Percentiles rank a stretch among this genome's conserved stretches.
phyloP scores from a whole-genome alignment of 805 yeast genomes.

The Spathaspora girioi region DNA sequence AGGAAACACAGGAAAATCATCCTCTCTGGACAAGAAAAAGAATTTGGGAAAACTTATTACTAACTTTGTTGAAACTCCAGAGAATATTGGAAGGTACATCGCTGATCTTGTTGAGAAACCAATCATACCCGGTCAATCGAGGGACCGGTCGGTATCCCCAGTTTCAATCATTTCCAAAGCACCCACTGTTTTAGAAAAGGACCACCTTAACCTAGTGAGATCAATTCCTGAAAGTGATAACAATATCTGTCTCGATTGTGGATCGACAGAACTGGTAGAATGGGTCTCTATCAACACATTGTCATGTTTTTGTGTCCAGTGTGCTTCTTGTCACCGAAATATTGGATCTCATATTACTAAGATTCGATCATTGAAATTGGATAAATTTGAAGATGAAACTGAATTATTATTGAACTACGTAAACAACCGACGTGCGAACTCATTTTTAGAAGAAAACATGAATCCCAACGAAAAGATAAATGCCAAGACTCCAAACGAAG shows the following conservation, averaged over 20 bases:
- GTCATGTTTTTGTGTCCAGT: constrained; percentile 73
- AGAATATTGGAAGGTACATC: constrained; percentile 2
- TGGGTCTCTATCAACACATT: constrained; percentile 82
- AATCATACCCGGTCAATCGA: constrained; percentile 7
- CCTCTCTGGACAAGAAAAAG: background rate
- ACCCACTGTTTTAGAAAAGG: constrained; percentile 16
- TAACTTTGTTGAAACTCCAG: background rate
- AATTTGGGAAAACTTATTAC: constrained; percentile 1
- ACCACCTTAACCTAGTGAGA: constrained; percentile 37
- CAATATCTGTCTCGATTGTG: constrained; percentile 75
- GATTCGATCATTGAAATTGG: constrained; percentile 74
- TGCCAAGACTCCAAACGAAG: constrained; percentile 36
- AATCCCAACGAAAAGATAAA: constrained; percentile 20
- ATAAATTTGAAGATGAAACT: constrained; percentile 60
- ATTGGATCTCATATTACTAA: constrained; percentile 81
- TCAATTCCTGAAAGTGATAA: constrained; percentile 50
- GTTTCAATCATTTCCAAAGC: constrained; percentile 26
- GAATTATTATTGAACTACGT: constrained; percentile 48
- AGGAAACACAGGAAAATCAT: background rate
- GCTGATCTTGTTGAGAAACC: constrained; percentile 13
- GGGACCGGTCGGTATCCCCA: constrained; percentile 23
- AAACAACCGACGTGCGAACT: constrained; percentile 55
- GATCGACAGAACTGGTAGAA: constrained; percentile 59
- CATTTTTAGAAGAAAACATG: constrained; percentile 51
- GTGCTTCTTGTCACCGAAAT: constrained; percentile 86